A percentile compares a stretch with the other conserved stretches of the same genome.
phyloP scores from a whole-genome alignment of 2,329 filamentous ascomycete genomes.

The Fusarium pseudoanthophilum region DNA sequence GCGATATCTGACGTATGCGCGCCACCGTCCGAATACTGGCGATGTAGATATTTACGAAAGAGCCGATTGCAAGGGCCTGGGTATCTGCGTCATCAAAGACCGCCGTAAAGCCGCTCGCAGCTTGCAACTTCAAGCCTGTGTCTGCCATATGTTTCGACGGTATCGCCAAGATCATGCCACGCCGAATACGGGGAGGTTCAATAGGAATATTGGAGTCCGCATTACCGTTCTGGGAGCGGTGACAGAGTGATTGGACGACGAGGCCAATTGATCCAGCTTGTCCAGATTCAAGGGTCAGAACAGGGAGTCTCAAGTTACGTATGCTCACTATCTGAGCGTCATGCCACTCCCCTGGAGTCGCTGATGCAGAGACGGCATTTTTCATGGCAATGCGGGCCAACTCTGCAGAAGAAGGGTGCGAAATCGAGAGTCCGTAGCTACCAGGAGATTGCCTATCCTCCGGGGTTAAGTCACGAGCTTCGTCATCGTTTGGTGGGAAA shows the following conservation, averaged over 20 bases:
- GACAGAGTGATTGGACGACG: constrained; percentile 60
- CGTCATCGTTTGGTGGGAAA: constrained; percentile 69
- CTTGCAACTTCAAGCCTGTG: constrained; percentile 67
- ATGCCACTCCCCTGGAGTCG: constrained; percentile 77
- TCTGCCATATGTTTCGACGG: constrained; percentile 68
- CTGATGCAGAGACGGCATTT: constrained; percentile 63
- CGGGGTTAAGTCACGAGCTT: constrained; percentile 50
- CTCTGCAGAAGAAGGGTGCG: constrained; percentile 65
- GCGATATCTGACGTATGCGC: constrained; percentile 70
- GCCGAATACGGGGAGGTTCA: constrained; percentile 63
- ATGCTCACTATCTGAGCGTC: constrained; percentile 84
- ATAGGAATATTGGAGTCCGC: neutral
- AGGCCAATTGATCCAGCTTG: constrained; percentile 93
- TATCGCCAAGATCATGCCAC: constrained; percentile 85
- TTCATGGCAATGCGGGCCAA: constrained; percentile 63
- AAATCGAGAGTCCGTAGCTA: constrained; percentile 61
- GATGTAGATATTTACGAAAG: constrained; percentile 83
- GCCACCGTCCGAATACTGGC: constrained; percentile 87
- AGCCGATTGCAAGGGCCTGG: constrained; percentile 71
- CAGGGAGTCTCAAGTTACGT: constrained; percentile 86
- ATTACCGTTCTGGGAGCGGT: constrained; percentile 11
- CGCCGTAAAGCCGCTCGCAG: constrained; percentile 76
- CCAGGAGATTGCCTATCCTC: constrained; percentile 61
- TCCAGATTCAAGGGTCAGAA: constrained; percentile 77
- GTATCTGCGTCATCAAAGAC: constrained; percentile 74